Percentiles rank a stretch among this genome's conserved stretches.
Conservation (phyloP, 805 yeast species). For the Saccharomycopsis babjevae region DNA sequence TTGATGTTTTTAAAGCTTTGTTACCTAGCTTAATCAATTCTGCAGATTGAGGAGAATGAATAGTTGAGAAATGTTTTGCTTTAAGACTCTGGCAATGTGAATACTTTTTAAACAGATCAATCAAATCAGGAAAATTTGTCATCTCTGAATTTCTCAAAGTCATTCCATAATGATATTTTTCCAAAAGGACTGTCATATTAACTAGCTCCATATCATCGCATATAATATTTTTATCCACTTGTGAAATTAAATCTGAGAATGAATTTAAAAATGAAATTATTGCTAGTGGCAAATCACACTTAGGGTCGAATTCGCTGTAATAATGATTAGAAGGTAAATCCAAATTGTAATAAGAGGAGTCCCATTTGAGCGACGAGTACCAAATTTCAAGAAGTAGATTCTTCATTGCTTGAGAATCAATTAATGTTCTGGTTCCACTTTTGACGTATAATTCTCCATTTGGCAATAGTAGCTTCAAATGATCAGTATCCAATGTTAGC, state of each 20-base stretch:
- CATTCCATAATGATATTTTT: neutral
- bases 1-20: conserved; percentile 68
- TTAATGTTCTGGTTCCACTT: neutral
- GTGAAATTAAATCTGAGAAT: neutral
- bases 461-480: neutral
- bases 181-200: neutral
- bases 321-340: neutral
- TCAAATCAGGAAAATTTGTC: neutral
- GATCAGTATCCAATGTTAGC: neutral
- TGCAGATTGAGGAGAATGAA: conserved; percentile 44
- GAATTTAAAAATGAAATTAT: neutral
- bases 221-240: neutral
- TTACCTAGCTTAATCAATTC: conserved; percentile 78
- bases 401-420: neutral
- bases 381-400: neutral
- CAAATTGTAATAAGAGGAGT: neutral
- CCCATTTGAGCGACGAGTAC: neutral
- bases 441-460: neutral
- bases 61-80: neutral
- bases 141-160: neutral
- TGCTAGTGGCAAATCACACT: neutral
- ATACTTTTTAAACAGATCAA: neutral
- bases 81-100: neutral
- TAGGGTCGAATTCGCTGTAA: neutral
- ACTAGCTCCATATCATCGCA: neutral